phyloP scores from a whole-genome alignment of 2,329 filamentous ascomycete species.

The Trichophyton simii region DNA sequence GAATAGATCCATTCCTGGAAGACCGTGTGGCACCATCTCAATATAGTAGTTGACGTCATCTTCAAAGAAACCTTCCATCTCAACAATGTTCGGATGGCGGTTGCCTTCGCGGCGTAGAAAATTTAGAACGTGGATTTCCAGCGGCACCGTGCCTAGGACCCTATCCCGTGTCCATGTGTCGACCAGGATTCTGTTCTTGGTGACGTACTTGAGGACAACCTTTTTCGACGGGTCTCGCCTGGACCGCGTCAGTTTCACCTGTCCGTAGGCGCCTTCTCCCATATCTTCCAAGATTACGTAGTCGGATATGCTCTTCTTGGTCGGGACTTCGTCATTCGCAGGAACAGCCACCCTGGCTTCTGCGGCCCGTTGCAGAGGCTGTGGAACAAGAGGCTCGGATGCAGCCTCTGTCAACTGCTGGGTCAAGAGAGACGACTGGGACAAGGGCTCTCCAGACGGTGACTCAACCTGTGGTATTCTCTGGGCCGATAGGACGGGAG shows the following conservation, averaged over 20 bases:
- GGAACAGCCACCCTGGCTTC: slow-evolving; percentile 18
- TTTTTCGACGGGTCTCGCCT: slow-evolving; percentile 64
- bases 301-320: slow-evolving; percentile 76
- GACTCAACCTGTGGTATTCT: slow-evolving; percentile 17
- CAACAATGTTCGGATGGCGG: slow-evolving; percentile 53
- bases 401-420: slow-evolving; percentile 40
- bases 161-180: slow-evolving; percentile 97
- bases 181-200: slow-evolving; percentile 88
- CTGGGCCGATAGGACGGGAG: slow-evolving; percentile 22
- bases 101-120: slow-evolving; percentile 66
- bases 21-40: slow-evolving; percentile 84
- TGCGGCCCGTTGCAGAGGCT: slow-evolving; percentile 27
- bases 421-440: slow-evolving; percentile 37
- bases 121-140: slow-evolving; percentile 94
- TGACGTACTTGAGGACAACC: slow-evolving; percentile 94
- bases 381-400: slow-evolving; percentile 33
- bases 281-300: slow-evolving; percentile 94
- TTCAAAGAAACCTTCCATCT: slow-evolving; percentile 58
- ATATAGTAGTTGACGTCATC: slow-evolving; percentile 80
- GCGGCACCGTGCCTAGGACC: slow-evolving; percentile 78
- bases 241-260: slow-evolving; percentile 87
- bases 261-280: slow-evolving; percentile 94
- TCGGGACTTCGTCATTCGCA: slow-evolving; percentile 24
- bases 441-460: slow-evolving; percentile 23
- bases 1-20: slow-evolving; percentile 96